phyloP scores from a whole-genome alignment of 257 asterid species.

The Anisodus acutangulus region DNA sequence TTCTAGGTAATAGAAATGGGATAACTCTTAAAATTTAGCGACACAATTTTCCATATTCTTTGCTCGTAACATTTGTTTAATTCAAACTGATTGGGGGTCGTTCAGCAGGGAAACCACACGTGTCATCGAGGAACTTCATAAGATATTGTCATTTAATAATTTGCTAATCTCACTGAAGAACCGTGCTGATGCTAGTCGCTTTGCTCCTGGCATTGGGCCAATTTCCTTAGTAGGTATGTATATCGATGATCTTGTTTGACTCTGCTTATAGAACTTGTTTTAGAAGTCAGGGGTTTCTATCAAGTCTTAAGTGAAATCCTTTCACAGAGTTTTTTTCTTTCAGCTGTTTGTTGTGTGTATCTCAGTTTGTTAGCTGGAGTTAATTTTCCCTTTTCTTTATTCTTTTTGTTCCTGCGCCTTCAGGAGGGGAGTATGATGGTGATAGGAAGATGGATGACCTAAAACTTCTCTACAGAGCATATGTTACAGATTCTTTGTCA shows the following conservation, averaged over 20 bases:
- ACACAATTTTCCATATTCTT: not conserved
- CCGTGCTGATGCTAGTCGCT: constrained; percentile 80
- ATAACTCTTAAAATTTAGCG: not conserved
- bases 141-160: constrained; percentile 73
- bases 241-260: constrained; percentile 22
- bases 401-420: constrained; percentile 32
- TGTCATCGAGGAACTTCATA: constrained; percentile 78
- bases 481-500: constrained; percentile 71
- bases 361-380: constrained; percentile 34
- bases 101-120: constrained; percentile 54
- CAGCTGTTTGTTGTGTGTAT: constrained; percentile 25
- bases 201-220: constrained; percentile 89
- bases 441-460: constrained; percentile 81
- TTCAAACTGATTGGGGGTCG: constrained; percentile 19
- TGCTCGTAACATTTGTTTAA: constrained; percentile 1
- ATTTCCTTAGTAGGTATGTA: constrained; percentile 70
- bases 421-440: constrained; percentile 84
- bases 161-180: constrained; percentile 67
- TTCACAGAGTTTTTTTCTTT: constrained; percentile 27
- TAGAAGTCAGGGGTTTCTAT: constrained; percentile 28
- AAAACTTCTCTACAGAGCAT: constrained; percentile 80
- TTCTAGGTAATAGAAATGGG: constrained; percentile 19
- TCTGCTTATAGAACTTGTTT: constrained; percentile 30
- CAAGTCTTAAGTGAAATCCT: not conserved
- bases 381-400: constrained; percentile 29